Evolutionary conservation across 83 land plant species (phyloP).

Genomic region (Larix sibirica): DNA sequence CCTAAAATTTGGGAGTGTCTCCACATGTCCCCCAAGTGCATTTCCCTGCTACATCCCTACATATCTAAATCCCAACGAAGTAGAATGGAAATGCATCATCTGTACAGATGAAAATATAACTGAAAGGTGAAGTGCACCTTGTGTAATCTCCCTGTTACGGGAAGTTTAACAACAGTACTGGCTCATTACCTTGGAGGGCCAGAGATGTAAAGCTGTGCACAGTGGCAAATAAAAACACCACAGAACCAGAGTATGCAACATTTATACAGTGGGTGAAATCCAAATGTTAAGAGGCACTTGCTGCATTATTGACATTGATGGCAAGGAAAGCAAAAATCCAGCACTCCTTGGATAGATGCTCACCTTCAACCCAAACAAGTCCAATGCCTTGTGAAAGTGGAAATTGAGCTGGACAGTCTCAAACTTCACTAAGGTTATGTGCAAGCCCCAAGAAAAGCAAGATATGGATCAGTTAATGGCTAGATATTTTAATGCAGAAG

Average conservation of each 20-base stretch:
- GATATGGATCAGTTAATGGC: neutral
- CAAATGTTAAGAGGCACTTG: neutral
- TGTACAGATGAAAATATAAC: neutral
- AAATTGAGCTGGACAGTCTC: neutral
- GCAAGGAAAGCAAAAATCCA: neutral
- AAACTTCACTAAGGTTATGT: neutral
- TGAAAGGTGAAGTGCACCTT: neutral
- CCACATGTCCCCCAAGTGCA: too few species aligned
- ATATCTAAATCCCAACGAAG: too few species aligned
- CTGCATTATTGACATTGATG: neutral
- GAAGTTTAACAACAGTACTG: neutral
- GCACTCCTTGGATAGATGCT: neutral
- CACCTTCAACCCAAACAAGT: neutral
- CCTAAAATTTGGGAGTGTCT: too few species aligned
- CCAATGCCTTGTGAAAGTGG: neutral
- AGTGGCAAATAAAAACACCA: neutral
- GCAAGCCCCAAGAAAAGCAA: neutral
- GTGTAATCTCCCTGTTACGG: neutral
- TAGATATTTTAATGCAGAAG: neutral
- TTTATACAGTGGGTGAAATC: neutral
- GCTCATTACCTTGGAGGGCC: neutral
- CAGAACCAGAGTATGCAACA: neutral
- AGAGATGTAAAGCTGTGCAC: neutral
- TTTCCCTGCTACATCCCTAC: too few species aligned
- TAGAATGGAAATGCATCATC: neutral